Percentiles rank a stretch among this genome's conserved stretches.
These are phyloP conservation scores for Dactylellina cionopaga DNA, from an alignment of 2,329 filamentous ascomycete genomes.

Conservation along the genomic window DNA sequence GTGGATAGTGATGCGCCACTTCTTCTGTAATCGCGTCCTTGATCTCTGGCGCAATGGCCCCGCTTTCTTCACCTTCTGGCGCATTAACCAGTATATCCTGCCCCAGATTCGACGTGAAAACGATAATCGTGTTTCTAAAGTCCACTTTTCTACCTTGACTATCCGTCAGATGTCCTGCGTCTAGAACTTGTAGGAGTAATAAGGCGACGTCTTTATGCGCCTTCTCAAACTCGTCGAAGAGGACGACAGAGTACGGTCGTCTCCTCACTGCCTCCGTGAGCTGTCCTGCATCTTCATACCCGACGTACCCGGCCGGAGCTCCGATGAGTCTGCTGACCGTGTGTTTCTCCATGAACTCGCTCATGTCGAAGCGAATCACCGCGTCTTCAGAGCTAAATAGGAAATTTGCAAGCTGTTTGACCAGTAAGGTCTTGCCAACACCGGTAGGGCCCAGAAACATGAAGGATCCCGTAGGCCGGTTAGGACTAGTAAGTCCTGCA, in stretches of 20 bases:
- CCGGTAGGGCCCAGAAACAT: slow-evolving; percentile 98
- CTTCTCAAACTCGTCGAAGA: slow-evolving; percentile 98
- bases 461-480: slow-evolving; percentile 89
- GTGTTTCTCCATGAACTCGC: slow-evolving; percentile 96
- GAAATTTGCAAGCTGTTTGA: slow-evolving; percentile 93
- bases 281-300: slow-evolving; percentile 96
- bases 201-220: slow-evolving; percentile 94
- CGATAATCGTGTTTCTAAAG: slow-evolving; percentile 95
- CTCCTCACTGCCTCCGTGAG: slow-evolving; percentile 92
- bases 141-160: slow-evolving; percentile 96
- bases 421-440: slow-evolving; percentile 95
- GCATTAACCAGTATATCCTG: slow-evolving; percentile 86
- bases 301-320: slow-evolving; percentile 91
- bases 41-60: slow-evolving; percentile 77
- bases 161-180: slow-evolving; percentile 95
- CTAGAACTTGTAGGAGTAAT: slow-evolving; percentile 89
- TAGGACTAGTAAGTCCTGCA: slow-evolving; percentile 89
- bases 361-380: slow-evolving; percentile 96
- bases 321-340: slow-evolving; percentile 93
- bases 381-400: slow-evolving; percentile 91
- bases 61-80: slow-evolving; percentile 66
- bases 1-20: slow-evolving; percentile 78
- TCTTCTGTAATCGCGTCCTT: slow-evolving; percentile 88
- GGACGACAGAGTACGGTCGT: slow-evolving; percentile 91
- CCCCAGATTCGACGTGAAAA: slow-evolving; percentile 93